Evolutionary conservation across 805 yeast species (phyloP), one percentile per base, ranked within the genome.

Genomic region (Lipomyces sp.): DNA sequence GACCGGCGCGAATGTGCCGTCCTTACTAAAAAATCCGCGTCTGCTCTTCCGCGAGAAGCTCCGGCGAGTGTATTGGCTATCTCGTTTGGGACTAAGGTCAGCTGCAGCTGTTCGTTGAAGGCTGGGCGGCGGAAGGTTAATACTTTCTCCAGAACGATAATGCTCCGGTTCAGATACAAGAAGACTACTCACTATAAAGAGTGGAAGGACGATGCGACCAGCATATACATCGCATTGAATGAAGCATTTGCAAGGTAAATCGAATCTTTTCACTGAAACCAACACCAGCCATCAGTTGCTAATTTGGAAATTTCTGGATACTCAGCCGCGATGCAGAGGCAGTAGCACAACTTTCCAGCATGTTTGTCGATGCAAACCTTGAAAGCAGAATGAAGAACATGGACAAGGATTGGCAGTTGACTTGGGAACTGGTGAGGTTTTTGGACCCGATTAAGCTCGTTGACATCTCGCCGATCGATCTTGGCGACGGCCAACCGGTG

Each of bases 201-300:
- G 28, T 53, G 51, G 51, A 42, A 39, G 29, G 34, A 33, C 26
- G 37, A 43, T 8, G 51, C 55, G 2, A 40, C 21, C 21, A 16
- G 21, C 8, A 37, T 44, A 16, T 55, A 55, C 33, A 39, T 35
- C 16, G 47, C 45, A 11, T 8, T 55, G 16, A 51, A 55, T 35
- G 21, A 40, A 23, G 51, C 44, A 13, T 55, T 55, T 34, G 59
- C 59, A 5, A 37, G 23, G 59, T 55, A 55, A 2, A 58, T 49
- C 7, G 2, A 10, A n/a, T 8, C n/a, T n/a, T n/a, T n/a, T n/a
- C n/a, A n/a, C n/a, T n/a, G n/a, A n/a, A n/a, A n/a, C n/a, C n/a
- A n/a, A n/a, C n/a, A n/a, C n/a, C n/a, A n/a, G n/a, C n/a, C n/a
- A n/a, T n/a, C n/a, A n/a, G n/a, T n/a, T n/a, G n/a, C n/a, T n/a